Evolutionary conservation across 108 stramenopile species (phyloP).

Genomic region (Nitzschia palea): DNA sequence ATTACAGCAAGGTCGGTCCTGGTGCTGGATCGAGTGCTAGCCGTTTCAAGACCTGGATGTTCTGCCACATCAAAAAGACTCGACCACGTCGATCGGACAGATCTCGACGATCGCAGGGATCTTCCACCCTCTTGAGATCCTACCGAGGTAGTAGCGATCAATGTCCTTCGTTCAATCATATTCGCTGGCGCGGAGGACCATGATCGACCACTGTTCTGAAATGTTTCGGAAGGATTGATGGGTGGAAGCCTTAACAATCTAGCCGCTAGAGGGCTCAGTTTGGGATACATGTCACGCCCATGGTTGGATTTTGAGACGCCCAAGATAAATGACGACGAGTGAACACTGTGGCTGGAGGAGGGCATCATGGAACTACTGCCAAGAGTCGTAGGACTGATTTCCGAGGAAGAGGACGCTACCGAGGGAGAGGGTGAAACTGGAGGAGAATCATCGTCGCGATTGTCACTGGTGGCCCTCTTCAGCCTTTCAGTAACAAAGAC

Average conservation of each 20-base stretch:
- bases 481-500: too few relatives aligned
- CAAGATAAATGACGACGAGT: constrained; percentile 12
- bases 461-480: neutral
- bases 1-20: neutral
- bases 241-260: constrained; percentile 5
- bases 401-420: constrained; percentile 6
- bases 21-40: neutral
- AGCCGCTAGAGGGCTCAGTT: neutral
- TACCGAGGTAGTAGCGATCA: neutral
- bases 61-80: neutral
- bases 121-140: neutral
- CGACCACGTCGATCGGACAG: neutral
- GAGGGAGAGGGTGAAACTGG: constrained; percentile 4
- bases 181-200: constrained; percentile 7
- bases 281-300: neutral
- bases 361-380: neutral
- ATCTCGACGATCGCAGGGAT: neutral
- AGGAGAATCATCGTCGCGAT: neutral
- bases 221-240: neutral
- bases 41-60: neutral
- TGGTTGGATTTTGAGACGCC: constrained; percentile 7
- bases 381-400: neutral
- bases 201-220: too few relatives aligned
- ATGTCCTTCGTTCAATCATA: neutral
- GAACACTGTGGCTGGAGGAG: constrained; percentile 11